Base-by-base conservation (phyloP, 1,284 basidiomycete genomes). In the Hymenochaete sp. region DNA sequence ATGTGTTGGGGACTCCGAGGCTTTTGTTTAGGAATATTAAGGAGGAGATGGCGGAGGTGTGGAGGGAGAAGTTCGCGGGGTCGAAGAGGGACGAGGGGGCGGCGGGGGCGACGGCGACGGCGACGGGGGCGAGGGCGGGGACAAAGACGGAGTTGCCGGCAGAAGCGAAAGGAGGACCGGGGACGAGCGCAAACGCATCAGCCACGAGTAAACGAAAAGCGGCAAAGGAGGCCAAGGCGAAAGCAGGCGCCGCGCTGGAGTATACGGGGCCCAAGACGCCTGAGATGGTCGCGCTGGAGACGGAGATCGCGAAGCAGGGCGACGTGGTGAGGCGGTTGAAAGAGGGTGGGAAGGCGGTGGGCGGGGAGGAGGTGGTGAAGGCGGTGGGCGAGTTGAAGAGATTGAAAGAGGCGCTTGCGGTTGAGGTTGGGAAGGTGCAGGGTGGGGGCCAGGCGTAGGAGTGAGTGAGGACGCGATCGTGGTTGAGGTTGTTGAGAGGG, bases 11-110 rank as follows among this genome's bases (percentile, higher is more conserved):
- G 46, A 82, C 77, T 55, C 90, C 95, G 5, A 84, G 79, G 42
- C 87, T 97, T 64, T 66, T 98, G 54, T 98, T 98, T 73, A 91
- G 88, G 70, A 82, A 79, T 59, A 97, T 98, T 54, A 91, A 97
- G 49, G 88, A 92, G 55, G 85, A 81, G 63, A 87, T 88, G 80
- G 86, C 83, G 32, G 82, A 89, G 28, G 72, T 77, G 8, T 98
- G 87, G 85, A 75, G 84, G 52, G 67, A 66, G 39, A 80, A 82
- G 64, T 98, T 93, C 56, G 87, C 84, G 14, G 91, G 90, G 10
- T 71, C 57, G 47, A 55, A 64, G 57, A 49, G 59, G 55, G 60
- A 65, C 57, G 57, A 62, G 45, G 36, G 46, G 21, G 52, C 60
- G 21, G 59, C 63, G 3, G 57, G 57, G 39, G 62, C 55, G 33